phyloP scores from a whole-genome alignment of 345 rosid genomes.

The Mercurialis annua region DNA sequence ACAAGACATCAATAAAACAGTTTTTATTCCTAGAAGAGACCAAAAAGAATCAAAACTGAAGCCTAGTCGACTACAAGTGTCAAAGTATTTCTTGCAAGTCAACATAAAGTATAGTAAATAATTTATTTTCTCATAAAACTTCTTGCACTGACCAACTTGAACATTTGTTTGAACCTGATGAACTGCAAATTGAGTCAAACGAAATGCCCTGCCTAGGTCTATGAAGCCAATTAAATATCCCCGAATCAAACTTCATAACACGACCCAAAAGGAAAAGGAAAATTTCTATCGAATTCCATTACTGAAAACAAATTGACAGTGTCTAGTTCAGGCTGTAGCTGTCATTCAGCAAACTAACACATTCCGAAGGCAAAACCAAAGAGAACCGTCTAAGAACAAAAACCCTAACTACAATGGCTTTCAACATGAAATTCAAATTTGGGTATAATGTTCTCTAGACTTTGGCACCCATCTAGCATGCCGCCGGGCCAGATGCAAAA shows the following conservation, averaged over 20 bases:
- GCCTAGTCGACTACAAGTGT: not conserved
- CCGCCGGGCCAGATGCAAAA: constrained; percentile 22
- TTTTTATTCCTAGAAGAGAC: not conserved
- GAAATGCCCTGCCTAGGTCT: not conserved
- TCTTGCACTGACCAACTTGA: constrained; percentile 4
- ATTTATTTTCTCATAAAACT: not conserved
- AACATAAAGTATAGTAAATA: constrained; percentile 6
- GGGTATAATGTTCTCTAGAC: not conserved
- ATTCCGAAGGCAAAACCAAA: not conserved
- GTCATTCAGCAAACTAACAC: not conserved
- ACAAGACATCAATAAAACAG: not conserved
- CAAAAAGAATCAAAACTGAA: not conserved
- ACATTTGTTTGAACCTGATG: no score
- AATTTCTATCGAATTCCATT: not conserved
- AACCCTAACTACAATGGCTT: not conserved
- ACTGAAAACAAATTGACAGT: not conserved
- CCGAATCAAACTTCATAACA: not conserved
- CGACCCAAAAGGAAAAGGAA: not conserved
- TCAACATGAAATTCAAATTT: not conserved
- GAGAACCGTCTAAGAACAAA: not conserved
- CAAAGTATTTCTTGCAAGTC: not conserved
- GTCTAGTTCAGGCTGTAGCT: not conserved
- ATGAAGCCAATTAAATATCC: constrained; percentile 2
- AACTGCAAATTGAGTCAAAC: not conserved
- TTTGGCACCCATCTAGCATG: constrained; percentile 14